phyloP scores from a whole-genome alignment of 306 rosid genomes.

The Begonia loranthoides region DNA sequence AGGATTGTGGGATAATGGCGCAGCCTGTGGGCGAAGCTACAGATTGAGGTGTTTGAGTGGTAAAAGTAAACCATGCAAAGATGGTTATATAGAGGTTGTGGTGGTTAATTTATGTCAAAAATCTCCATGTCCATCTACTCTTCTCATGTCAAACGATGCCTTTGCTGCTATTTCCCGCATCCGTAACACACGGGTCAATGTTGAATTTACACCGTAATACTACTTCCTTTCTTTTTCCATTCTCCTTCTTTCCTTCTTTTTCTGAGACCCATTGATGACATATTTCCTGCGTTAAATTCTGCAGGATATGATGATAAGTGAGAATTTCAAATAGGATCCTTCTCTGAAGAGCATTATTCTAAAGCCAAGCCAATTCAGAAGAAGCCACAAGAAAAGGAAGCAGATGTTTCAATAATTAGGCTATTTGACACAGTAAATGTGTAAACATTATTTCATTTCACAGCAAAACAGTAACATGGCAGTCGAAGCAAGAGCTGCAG shows the following conservation, averaged over 20 bases:
- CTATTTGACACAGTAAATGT: no score
- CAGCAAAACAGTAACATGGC: no score
- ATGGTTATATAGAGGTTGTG: constrained; percentile 34
- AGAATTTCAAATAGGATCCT: no score
- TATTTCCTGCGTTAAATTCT: no score
- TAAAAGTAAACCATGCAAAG: constrained; percentile 43
- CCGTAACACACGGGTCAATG: constrained; percentile 26
- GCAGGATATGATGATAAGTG: no score
- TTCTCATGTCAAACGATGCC: constrained; percentile 38
- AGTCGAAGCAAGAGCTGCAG: no score
- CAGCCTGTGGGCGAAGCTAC: constrained; percentile 64
- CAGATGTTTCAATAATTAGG: no score
- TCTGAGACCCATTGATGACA: no score
- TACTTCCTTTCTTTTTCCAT: background rate
- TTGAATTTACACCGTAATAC: constrained; percentile 48
- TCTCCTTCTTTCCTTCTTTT: background rate
- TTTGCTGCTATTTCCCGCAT: constrained; percentile 38
- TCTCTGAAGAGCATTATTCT: no score
- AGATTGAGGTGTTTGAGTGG: constrained; percentile 60
- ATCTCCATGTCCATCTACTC: constrained; percentile 33
- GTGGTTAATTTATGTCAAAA: constrained; percentile 43
- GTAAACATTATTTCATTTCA: no score
- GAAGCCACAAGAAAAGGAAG: no score
- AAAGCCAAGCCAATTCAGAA: no score
- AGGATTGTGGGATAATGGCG: constrained; percentile 76